Evolutionary conservation across 768 basidiomycete species (phyloP).

Genomic region (Psilocybe sp.): DNA sequence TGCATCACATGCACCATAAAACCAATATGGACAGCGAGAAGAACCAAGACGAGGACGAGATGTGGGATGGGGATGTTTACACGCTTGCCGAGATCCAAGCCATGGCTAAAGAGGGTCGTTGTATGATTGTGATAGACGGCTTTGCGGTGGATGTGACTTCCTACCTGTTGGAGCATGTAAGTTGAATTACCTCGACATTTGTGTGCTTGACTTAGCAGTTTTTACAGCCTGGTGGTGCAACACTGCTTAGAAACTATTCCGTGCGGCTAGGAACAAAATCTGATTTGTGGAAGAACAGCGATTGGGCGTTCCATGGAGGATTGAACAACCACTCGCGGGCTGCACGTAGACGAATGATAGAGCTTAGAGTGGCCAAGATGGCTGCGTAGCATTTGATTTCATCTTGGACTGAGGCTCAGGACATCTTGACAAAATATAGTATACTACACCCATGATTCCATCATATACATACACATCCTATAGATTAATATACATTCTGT

Average conservation of each 20-base stretch:
- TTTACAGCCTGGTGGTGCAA: slow-evolving; percentile 60
- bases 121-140: slow-evolving; percentile 56
- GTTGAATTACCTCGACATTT: slow-evolving; percentile 16
- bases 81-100: slow-evolving; percentile 28
- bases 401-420: not conserved
- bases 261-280: slow-evolving; percentile 10
- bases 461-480: too few relatives aligned
- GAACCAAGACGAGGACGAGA: slow-evolving; percentile 15
- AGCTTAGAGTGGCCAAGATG: slow-evolving; percentile 46
- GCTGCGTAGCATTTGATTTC: slow-evolving; percentile 9
- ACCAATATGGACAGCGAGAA: slow-evolving; percentile 2
- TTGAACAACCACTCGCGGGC: slow-evolving; percentile 70
- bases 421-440: not conserved
- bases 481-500: too few relatives aligned
- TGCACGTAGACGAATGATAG: slow-evolving; percentile 46
- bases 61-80: slow-evolving; percentile 43
- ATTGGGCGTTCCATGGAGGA: slow-evolving; percentile 68
- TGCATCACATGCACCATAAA: slow-evolving; percentile 46
- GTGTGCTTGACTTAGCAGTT: not conserved
- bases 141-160: slow-evolving; percentile 58
- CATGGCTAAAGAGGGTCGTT: slow-evolving; percentile 32
- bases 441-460: too few relatives aligned
- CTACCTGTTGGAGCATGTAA: slow-evolving; percentile 67
- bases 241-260: slow-evolving; percentile 52
- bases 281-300: slow-evolving; percentile 36